Evolutionary conservation across 139 green algal species (phyloP), one percentile per base, ranked within the genome.

Genomic region (Desmodesmus armatus): DNA sequence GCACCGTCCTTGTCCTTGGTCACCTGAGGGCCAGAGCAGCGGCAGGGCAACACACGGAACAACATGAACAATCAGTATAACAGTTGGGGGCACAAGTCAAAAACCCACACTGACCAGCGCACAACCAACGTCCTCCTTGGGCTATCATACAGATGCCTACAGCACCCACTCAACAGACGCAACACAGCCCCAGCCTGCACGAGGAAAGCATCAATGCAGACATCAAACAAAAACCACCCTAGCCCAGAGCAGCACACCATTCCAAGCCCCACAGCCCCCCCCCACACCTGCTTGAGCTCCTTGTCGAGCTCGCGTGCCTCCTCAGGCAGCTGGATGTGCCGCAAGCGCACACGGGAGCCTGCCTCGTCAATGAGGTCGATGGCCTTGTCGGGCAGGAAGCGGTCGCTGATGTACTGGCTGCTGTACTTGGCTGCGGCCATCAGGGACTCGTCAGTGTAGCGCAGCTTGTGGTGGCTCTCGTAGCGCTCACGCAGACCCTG

Each of bases 281-380:
- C 6, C 37, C 95, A 85, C 58, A 99, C 88, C 90, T 93, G 90
- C 88, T 91, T 91, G 43, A 94, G 84, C 91, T 94, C 91, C 91
- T 94, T 94, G 88, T 94, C 91, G 49, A 94, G 85, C 55, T 94
- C 91, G 27, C 91, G 87, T 7, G 91, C 92, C 94, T 99, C 98
- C 93, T 99, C 97, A 27, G 98, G 98, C 82, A 99, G 94, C 93
- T 98, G 93, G 43, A 98, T 97, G 90, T 99, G 96, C 62, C 90
- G 85, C 35, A 99, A 93, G 40, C 98, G 95, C 84, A 99, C 98
- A 55, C 98, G 91, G 0, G 93, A 98, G 66, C 98, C 98, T 15
- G 98, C 98, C 94, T 99, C 98, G 81, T 99, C 98, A 81, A 99
- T 99, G 76, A 99, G 92, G 86, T 99, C 97, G 86, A 99, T 99